phyloP scores from a whole-genome alignment of 352 stramenopile genomes.

The Phytopythium montanum region DNA sequence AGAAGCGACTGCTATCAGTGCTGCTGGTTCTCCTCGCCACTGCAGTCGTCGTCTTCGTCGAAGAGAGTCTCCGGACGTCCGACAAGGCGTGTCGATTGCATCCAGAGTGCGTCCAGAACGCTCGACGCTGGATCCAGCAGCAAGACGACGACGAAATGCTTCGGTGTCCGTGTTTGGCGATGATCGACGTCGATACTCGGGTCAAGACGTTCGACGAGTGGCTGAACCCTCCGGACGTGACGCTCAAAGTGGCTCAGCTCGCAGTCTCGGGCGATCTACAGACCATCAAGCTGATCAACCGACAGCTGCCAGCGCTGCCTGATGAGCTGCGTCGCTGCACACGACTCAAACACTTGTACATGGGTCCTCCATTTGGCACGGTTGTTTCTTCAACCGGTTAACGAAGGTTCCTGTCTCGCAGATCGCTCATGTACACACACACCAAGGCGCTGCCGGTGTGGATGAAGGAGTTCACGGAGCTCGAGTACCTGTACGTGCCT shows the following conservation, averaged over 20 bases:
- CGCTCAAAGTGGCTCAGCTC: constrained; percentile 16
- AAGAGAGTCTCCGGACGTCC: constrained; percentile 12
- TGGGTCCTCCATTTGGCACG: neutral
- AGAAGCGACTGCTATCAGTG: constrained; percentile 4
- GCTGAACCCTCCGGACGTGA: constrained; percentile 16
- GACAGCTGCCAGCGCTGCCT: constrained; percentile 18
- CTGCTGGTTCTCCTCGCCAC: constrained; percentile 11
- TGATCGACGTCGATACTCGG: constrained; percentile 16
- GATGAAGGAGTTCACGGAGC: constrained; percentile 15
- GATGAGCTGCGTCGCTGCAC: constrained; percentile 18
- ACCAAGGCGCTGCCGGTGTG: constrained; percentile 15
- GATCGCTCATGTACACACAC: constrained; percentile 12
- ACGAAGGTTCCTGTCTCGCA: too few relatives aligned
- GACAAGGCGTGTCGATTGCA: constrained; percentile 7
- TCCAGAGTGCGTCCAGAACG: constrained; percentile 17
- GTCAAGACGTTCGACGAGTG: constrained; percentile 20
- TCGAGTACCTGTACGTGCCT: constrained; percentile 25
- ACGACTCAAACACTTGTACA: constrained; percentile 22
- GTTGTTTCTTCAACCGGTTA: neutral
- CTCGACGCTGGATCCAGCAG: constrained; percentile 12
- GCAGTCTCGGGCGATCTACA: constrained; percentile 16
- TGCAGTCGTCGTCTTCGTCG: constrained; percentile 8
- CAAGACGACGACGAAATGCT: constrained; percentile 3
- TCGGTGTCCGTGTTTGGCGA: constrained; percentile 32
- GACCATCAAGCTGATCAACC: constrained; percentile 24